A percentile compares a stretch with the other conserved stretches of the same genome.
phyloP scores from a whole-genome alignment of 2,329 filamentous ascomycete genomes.

The Xylaria sp. region DNA sequence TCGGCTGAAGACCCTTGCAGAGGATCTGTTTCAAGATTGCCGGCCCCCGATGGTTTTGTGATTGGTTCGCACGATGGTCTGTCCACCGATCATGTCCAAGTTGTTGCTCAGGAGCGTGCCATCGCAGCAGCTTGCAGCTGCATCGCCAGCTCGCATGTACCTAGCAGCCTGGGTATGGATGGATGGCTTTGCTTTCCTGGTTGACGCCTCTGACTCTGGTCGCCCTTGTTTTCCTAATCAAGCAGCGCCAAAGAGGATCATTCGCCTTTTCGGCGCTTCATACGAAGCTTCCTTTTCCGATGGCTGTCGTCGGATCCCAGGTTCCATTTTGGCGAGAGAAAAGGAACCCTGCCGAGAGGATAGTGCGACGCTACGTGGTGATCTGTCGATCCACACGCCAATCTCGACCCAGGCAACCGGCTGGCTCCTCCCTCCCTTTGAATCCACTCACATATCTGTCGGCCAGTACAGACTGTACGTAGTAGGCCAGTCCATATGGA shows the following conservation, averaged over 20 bases:
- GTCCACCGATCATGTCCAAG: constrained; percentile 9
- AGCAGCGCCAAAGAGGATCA: no score
- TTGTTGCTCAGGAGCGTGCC: constrained; percentile 8
- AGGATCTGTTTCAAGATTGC: constrained; percentile 31
- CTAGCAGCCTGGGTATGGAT: no score
- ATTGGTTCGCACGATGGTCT: constrained; percentile 21
- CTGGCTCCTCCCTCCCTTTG: no score
- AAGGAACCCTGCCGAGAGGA: not conserved
- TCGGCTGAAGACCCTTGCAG: constrained; percentile 27
- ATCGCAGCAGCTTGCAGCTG: no score
- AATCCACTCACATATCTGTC: no score
- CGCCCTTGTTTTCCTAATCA: no score
- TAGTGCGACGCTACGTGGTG: not conserved
- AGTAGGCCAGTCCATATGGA: no score
- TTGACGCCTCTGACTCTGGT: no score
- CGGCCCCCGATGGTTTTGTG: constrained; percentile 13
- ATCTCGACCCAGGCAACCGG: not conserved
- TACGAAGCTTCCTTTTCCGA: not conserved
- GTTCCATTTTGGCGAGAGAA: not conserved
- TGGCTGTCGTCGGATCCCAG: not conserved
- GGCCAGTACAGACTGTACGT: no score
- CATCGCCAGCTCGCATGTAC: no score
- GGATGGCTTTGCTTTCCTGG: no score
- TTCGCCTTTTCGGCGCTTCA: no score
- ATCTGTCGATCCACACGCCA: not conserved